These are phyloP conservation scores for Cunninghamia lanceolata DNA, from an alignment of 75 land plant species.

Conservation along the genomic window DNA sequence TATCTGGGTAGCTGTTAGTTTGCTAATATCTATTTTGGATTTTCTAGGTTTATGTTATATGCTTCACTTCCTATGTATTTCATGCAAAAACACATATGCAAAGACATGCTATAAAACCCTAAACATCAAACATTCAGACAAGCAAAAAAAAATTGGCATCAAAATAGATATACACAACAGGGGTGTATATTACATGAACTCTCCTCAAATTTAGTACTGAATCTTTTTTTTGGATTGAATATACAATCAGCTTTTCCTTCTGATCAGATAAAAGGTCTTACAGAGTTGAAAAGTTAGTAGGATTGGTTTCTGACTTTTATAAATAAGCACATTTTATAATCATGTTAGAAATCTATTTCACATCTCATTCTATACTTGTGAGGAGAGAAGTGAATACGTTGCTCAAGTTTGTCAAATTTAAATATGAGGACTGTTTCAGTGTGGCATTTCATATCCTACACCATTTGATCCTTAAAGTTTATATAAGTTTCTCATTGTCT, in stretches of 20 bases:
- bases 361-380: background rate
- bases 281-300: background rate
- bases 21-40: too few species aligned
- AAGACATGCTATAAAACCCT: too few species aligned
- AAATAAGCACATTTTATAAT: background rate
- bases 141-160: too few species aligned
- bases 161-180: too few species aligned
- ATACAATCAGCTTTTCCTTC: background rate
- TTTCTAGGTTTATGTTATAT: too few species aligned
- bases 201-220: background rate
- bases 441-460: background rate
- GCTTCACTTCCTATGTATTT: too few species aligned
- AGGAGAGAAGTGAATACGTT: background rate
- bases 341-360: background rate
- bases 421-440: background rate
- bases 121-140: too few species aligned
- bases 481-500: background rate
- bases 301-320: background rate
- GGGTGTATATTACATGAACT: too few species aligned
- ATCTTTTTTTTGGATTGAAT: background rate
- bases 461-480: background rate
- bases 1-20: too few species aligned
- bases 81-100: too few species aligned
- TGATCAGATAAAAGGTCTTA: background rate
- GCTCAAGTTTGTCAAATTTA: background rate